phyloP scores from a whole-genome alignment of 768 basidiomycete species.

The Mycena metata region DNA sequence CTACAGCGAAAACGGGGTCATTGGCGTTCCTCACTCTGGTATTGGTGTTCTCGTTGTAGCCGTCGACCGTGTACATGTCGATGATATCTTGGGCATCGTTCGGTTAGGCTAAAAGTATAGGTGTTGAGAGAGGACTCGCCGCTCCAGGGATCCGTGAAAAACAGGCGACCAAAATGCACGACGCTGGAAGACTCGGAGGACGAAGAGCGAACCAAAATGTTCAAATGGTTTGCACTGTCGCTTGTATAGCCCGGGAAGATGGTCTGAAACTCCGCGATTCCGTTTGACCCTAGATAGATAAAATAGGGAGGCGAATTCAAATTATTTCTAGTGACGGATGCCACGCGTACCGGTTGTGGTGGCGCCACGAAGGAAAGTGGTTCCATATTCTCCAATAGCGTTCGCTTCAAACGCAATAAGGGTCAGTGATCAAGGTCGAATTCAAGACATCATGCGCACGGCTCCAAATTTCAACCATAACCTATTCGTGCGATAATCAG shows the following conservation, averaged over 20 bases:
- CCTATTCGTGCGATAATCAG: conserved; percentile 3
- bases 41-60: conserved; percentile 50
- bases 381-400: conserved; percentile 49
- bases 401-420: conserved; percentile 45
- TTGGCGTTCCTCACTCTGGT: conserved; percentile 46
- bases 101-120: not conserved
- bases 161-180: conserved; percentile 54
- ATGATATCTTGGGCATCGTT: conserved; percentile 39
- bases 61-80: conserved; percentile 37
- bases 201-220: conserved; percentile 49
- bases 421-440: not conserved
- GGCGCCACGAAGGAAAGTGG: conserved; percentile 54
- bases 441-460: conserved; percentile 32
- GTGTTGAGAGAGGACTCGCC: not conserved
- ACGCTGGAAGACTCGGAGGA: conserved; percentile 45
- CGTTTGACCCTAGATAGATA: conserved; percentile 41
- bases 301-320: no score
- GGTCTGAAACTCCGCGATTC: conserved; percentile 55
- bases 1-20: conserved; percentile 46
- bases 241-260: conserved; percentile 54
- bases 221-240: conserved; percentile 53
- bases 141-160: conserved; percentile 56
- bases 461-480: conserved; percentile 56
- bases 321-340: no score
- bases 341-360: conserved; percentile 40